Percentiles rank a stretch among this genome's conserved stretches.
Evolutionary conservation across 2,329 filamentous ascomycete genomes (phyloP).

Genomic region (Monilinia vaccinii-corymbosi): DNA sequence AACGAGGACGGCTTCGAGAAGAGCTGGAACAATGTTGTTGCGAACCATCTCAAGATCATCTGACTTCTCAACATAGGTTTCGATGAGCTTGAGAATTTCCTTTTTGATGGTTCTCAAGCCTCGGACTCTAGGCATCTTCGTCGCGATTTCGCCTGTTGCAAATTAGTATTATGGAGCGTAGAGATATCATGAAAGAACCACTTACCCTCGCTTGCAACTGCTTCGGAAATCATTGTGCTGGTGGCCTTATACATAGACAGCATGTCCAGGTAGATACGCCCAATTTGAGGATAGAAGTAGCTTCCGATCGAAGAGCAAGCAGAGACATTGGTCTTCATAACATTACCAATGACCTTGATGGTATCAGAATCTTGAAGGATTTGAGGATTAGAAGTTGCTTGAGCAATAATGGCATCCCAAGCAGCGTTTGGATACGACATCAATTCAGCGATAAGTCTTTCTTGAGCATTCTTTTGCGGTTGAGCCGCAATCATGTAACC

Average conservation of each 20-base stretch:
- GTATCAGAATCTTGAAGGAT: constrained; percentile 88
- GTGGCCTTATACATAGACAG: constrained; percentile 97
- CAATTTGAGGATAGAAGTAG: constrained; percentile 98
- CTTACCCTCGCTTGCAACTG: constrained; percentile 74
- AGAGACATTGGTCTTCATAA: constrained; percentile 99
- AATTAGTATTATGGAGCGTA: constrained; percentile 27
- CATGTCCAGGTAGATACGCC: constrained; percentile 97
- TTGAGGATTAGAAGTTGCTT: constrained; percentile 74
- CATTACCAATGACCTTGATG: constrained; percentile 98
- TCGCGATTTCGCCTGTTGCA: constrained; percentile 69
- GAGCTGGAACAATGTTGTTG: constrained; percentile 86
- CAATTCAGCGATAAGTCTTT: constrained; percentile 79
- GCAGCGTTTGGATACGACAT: constrained; percentile 91
- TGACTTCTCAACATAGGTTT: constrained; percentile 96
- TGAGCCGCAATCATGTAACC: constrained; percentile 99
- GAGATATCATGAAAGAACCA: neutral
- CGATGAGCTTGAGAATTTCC: constrained; percentile 96
- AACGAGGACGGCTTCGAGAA: constrained; percentile 85
- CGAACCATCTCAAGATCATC: constrained; percentile 93
- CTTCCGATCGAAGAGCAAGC: constrained; percentile 92
- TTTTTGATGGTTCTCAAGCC: constrained; percentile 98
- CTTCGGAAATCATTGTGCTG: constrained; percentile 91
- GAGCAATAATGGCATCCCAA: constrained; percentile 90
- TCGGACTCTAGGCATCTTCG: constrained; percentile 94
- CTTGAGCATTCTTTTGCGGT: constrained; percentile 88